A percentile compares a stretch with the other conserved stretches of the same genome.
Evolutionary conservation across 306 rosid genomes (phyloP).

Genomic region (Fagus crenata): DNA sequence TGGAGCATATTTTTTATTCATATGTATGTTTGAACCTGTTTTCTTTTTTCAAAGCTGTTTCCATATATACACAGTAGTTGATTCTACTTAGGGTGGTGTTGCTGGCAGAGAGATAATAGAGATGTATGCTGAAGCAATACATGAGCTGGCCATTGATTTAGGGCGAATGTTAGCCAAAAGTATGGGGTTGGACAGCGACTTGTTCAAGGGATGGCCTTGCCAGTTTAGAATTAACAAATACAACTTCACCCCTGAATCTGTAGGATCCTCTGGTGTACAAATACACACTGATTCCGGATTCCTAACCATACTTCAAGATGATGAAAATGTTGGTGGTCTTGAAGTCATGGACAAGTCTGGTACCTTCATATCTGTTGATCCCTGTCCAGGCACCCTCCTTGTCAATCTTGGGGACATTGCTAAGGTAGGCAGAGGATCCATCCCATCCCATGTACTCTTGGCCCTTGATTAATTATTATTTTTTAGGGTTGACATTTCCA

Average conservation of each 20-base stretch:
- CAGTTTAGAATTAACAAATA: constrained; percentile 65
- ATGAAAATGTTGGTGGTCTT: constrained; percentile 64
- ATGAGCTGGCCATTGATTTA: constrained; percentile 36
- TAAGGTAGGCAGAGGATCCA: constrained; percentile 29
- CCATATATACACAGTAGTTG: not conserved
- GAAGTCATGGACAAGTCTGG: constrained; percentile 48
- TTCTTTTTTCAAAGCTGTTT: not conserved
- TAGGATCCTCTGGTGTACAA: constrained; percentile 49
- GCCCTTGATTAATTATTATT: not conserved
- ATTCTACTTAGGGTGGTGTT: not conserved
- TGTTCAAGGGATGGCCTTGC: constrained; percentile 49
- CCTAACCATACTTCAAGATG: constrained; percentile 64
- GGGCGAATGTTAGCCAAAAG: constrained; percentile 49
- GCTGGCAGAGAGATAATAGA: constrained; percentile 27
- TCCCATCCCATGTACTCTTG: not conserved
- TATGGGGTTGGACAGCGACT: constrained; percentile 34
- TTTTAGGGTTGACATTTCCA: too few relatives aligned
- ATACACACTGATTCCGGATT: constrained; percentile 58
- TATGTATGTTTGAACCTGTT: too few relatives aligned
- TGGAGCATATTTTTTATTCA: too few relatives aligned
- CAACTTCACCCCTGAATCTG: constrained; percentile 44
- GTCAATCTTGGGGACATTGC: constrained; percentile 60
- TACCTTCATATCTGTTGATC: constrained; percentile 40
- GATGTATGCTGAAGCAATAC: constrained; percentile 42
- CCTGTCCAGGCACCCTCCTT: constrained; percentile 45